phyloP scores from a whole-genome alignment of 495 filamentous ascomycete species.

The Trichoderma reesei region DNA sequence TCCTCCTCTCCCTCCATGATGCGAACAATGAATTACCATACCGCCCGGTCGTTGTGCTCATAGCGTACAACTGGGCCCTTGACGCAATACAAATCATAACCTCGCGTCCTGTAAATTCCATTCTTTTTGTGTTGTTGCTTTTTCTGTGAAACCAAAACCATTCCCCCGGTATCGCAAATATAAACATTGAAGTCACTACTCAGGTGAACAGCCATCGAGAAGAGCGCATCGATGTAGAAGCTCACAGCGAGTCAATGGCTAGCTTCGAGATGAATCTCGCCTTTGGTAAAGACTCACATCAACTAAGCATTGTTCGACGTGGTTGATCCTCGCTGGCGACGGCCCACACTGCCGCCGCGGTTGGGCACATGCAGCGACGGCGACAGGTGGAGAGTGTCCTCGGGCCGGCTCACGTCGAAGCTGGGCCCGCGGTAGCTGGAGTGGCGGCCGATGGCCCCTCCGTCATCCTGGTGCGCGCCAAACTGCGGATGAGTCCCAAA shows the following conservation, averaged over 20 bases:
- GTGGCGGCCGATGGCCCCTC: not conserved
- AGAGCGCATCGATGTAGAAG: too few relatives aligned
- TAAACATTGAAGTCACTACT: too few relatives aligned
- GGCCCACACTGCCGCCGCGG: not conserved
- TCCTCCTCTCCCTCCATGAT: not conserved
- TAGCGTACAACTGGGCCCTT: not conserved
- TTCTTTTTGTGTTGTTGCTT: not conserved
- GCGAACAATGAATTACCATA: not conserved
- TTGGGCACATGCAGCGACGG: not conserved
- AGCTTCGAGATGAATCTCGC: not conserved
- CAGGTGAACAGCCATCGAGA: too few relatives aligned
- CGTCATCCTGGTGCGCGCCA: not conserved
- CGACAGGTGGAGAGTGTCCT: not conserved
- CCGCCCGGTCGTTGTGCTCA: not conserved
- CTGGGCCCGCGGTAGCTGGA: conserved; percentile 1
- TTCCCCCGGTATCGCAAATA: not conserved
- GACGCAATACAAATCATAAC: conserved; percentile 1
- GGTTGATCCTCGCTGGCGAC: conserved; percentile 1
- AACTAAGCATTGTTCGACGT: not conserved
- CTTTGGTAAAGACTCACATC: too few relatives aligned
- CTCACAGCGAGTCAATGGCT: not conserved
- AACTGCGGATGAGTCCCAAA: too few relatives aligned
- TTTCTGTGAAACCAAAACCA: not conserved
- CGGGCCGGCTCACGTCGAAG: not conserved
- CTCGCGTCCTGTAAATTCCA: not conserved